A percentile compares a stretch with the other conserved stretches of the same genome.
Conservation (phyloP, 257 asterid genomes). For the Sherardia arvensis region DNA sequence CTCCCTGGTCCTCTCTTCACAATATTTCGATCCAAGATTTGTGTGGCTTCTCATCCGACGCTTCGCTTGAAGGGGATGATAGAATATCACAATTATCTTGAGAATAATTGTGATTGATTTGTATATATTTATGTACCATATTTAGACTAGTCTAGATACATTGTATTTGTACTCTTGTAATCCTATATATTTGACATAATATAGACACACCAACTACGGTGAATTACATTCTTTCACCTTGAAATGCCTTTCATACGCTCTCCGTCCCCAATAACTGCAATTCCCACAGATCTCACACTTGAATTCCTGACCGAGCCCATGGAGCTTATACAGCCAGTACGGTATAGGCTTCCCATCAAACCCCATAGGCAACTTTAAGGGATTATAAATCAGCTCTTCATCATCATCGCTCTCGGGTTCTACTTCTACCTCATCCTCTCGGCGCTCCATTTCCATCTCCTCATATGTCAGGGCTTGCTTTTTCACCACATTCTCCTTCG, state of each 20-base stretch:
- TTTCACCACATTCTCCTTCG: constrained; percentile 88
- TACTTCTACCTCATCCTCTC: constrained; percentile 86
- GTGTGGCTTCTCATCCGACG: too few relatives aligned
- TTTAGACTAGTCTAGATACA: too few relatives aligned
- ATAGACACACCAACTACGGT: too few relatives aligned
- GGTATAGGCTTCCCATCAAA: constrained; percentile 99
- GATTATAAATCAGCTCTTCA: constrained; percentile 93
- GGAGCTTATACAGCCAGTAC: constrained; percentile 97
- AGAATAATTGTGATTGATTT: too few relatives aligned
- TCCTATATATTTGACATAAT: too few relatives aligned
- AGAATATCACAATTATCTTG: too few relatives aligned
- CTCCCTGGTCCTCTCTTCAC: too few relatives aligned
- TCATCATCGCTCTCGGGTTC: constrained; percentile 97
- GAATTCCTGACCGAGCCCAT: constrained; percentile 99
- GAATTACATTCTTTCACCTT: too few relatives aligned
- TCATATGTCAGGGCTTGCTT: constrained; percentile 96
- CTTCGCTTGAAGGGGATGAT: too few relatives aligned
- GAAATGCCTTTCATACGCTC: constrained; percentile 98
- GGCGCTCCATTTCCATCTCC: constrained; percentile 96
- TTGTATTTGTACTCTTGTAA: too few relatives aligned
- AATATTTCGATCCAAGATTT: too few relatives aligned
- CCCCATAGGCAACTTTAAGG: constrained; percentile 95
- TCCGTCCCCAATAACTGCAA: constrained; percentile 97
- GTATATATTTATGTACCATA: too few relatives aligned
- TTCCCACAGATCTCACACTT: constrained; percentile 98